phyloP scores from a whole-genome alignment of 805 yeast genomes.

The Hanseniaspora hatyaiensis region DNA sequence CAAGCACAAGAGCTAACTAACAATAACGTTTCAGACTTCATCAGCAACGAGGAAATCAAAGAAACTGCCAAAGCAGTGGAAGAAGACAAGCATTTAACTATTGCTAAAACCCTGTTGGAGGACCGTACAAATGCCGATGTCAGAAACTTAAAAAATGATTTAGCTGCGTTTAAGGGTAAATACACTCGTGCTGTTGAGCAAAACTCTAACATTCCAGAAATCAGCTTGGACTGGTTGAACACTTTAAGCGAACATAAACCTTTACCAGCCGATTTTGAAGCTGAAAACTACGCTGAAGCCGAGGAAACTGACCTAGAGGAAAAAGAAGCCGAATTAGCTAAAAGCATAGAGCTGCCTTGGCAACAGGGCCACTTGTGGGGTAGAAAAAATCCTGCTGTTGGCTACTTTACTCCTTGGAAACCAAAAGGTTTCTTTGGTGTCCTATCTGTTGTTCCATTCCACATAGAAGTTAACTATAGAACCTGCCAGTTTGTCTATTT shows the following conservation, averaged over 20 bases:
- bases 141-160: conserved; percentile 23
- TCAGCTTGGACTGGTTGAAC: conserved; percentile 39
- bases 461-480: conserved; percentile 75
- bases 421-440: conserved; percentile 90
- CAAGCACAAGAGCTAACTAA: conserved; percentile 20
- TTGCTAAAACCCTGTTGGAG: conserved; percentile 12
- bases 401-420: conserved; percentile 93
- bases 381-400: conserved; percentile 59
- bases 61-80: conserved; percentile 18
- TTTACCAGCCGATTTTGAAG: conserved; percentile 14
- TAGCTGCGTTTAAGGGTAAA: conserved; percentile 24
- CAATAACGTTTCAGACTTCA: conserved; percentile 17
- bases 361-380: conserved; percentile 67
- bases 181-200: conserved; percentile 27
- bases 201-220: conserved; percentile 10
- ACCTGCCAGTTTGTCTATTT: conserved; percentile 95
- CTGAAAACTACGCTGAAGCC: conserved; percentile 27
- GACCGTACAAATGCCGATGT: conserved; percentile 21
- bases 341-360: conserved; percentile 60
- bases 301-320: conserved; percentile 35
- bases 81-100: conserved; percentile 16
- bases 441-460: conserved; percentile 83
- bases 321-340: conserved; percentile 38
- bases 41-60: conserved; percentile 16
- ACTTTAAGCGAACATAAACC: conserved; percentile 35